Base-by-base conservation (phyloP, 441 rosid species). In the Manihot esculenta region DNA sequence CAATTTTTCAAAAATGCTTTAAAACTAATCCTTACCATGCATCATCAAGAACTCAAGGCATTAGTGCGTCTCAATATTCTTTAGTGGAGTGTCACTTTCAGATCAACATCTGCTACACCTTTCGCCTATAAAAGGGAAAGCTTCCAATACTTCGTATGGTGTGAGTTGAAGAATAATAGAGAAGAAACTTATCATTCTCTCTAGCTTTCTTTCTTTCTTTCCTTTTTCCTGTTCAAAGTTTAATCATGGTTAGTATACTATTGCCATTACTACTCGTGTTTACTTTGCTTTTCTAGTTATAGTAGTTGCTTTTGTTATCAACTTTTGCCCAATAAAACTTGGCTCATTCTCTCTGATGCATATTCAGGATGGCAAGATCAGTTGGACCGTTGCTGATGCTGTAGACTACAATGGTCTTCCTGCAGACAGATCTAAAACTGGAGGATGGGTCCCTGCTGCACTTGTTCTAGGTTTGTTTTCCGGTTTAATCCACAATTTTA, bases 401-500 rank as follows among this genome's bases (percentile, higher is more conserved):
- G 75, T 85, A 58, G 87, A 86, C 74, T 76, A 78, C 78, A 71
- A 76, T 65, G 91, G 87, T 35, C 80, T 70, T 44, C 89, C 89
- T 6, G 89, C 89, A 9, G 87, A 88, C 71, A 80, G 74, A 66
- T 69, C 91, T 24, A 86, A 81, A 76, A 88, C 91, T n/a, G 91
- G 93, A 47, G 91, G 91, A 66, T 88, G 93, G 93, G 69, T 79
- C 35, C 83, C 88, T 10, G 93, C 91, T 57, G 84, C 88, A 5
- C 87, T 88, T 51, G 76, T 79, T 75, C 81, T 86, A 53, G 93
- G 93, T 88, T 18, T 72, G 80, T 54, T 64, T 57, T 44, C n/a
- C 45, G 14, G 17, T 27, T 24, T n/a, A n/a, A n/a, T n/a, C n/a
- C n/a, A n/a, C n/a, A n/a, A n/a, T n/a, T n/a, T n/a, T n/a, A n/a